Evolutionary conservation across 1,139 yeast species (phyloP).

Genomic region (Blastobotrys malaysiensis): DNA sequence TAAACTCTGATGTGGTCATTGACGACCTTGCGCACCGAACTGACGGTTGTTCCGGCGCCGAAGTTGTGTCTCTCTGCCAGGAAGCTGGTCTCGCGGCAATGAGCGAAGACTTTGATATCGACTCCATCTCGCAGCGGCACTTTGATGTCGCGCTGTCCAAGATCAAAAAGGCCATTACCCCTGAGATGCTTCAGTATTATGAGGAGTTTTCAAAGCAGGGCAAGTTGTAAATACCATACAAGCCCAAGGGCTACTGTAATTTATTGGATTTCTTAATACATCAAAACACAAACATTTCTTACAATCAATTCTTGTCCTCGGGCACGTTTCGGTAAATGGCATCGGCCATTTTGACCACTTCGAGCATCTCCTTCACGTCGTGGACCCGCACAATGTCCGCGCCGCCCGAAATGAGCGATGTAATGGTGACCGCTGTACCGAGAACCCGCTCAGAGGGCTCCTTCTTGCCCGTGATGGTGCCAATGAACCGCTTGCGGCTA

Average conservation of each 20-base stretch:
- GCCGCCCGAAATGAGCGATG: constrained; percentile 68
- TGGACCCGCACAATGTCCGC: constrained; percentile 87
- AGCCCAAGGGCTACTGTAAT: not conserved
- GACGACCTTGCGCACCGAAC: constrained; percentile 58
- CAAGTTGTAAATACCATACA: not conserved
- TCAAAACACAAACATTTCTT: too few species aligned
- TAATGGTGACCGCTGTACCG: constrained; percentile 73
- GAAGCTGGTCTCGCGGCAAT: constrained; percentile 93
- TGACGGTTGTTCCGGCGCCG: constrained; percentile 96
- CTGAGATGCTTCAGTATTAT: constrained; percentile 76
- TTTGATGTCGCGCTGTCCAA: constrained; percentile 65
- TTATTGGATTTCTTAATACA: not conserved
- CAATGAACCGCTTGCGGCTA: constrained; percentile 82
- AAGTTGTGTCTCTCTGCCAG: constrained; percentile 83
- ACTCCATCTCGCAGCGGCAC: constrained; percentile 53
- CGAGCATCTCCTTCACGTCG: constrained; percentile 63
- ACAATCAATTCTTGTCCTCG: not conserved
- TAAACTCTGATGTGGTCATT: constrained; percentile 39
- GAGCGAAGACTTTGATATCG: constrained; percentile 62
- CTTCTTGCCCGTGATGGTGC: constrained; percentile 48
- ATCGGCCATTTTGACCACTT: constrained; percentile 67
- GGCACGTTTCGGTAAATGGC: constrained; percentile 52
- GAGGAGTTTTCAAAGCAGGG: constrained; percentile 47
- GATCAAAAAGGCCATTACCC: constrained; percentile 72
- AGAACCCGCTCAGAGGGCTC: constrained; percentile 55